A percentile compares a stretch with the other conserved stretches of the same genome.
phyloP scores from a whole-genome alignment of 805 yeast genomes.

The Kregervanrija delftensis region DNA sequence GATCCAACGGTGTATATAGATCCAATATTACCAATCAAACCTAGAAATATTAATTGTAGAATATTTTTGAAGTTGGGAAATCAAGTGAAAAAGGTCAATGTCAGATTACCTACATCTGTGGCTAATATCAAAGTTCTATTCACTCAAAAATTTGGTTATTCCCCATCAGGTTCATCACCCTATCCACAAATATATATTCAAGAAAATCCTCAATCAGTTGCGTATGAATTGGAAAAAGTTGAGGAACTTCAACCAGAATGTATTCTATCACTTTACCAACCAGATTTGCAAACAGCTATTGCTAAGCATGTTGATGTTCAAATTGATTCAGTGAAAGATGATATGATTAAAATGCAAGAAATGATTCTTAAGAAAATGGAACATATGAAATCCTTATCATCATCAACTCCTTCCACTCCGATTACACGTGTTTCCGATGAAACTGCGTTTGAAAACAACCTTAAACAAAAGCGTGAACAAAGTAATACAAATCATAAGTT shows the following conservation, averaged over 20 bases:
- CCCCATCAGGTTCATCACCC: conserved; percentile 40
- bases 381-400: conserved; percentile 1
- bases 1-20: too few species aligned
- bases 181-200: conserved; percentile 77
- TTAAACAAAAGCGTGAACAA: conserved; percentile 8
- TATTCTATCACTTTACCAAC: conserved; percentile 52
- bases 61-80: conserved; percentile 46
- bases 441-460: conserved; percentile 6
- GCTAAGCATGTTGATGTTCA: conserved; percentile 23
- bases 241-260: conserved; percentile 53
- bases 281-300: conserved; percentile 21
- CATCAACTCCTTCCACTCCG: neutral
- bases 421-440: conserved; percentile 4
- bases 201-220: conserved; percentile 50
- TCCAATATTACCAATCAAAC: too few species aligned
- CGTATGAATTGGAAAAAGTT: conserved; percentile 82
- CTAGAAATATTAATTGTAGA: neutral
- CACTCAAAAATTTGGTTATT: conserved; percentile 80
- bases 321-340: conserved; percentile 20
- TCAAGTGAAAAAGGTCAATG: conserved; percentile 46
- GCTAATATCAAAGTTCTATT: conserved; percentile 62
- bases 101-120: conserved; percentile 39
- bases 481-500: conserved; percentile 20
- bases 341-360: conserved; percentile 22
- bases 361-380: conserved; percentile 19